phyloP scores from a whole-genome alignment of 371 early-diverging fungal genomes.

The Conidiobolus incongruus region DNA sequence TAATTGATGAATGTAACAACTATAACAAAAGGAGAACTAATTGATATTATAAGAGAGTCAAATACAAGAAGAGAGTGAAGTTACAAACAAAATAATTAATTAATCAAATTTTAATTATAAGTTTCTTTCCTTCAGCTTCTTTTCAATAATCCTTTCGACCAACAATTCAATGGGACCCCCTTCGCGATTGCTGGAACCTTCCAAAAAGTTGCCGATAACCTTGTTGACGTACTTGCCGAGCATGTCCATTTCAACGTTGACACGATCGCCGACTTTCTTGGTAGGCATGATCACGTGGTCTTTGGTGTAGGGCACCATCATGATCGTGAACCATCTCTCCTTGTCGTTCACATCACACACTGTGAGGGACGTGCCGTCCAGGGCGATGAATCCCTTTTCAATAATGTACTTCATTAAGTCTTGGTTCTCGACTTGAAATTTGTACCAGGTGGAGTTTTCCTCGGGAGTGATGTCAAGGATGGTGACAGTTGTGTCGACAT shows the following conservation, averaged over 20 bases:
- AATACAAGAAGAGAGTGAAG: no score
- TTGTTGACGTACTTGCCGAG: constrained; percentile 86
- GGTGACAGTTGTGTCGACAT: constrained; percentile 70
- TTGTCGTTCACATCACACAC: constrained; percentile 69
- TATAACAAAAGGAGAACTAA: no score
- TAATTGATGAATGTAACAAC: no score
- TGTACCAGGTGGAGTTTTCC: constrained; percentile 65
- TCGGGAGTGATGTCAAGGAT: constrained; percentile 57
- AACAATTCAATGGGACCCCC: not conserved
- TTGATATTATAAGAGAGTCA: no score
- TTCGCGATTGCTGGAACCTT: constrained; percentile 2
- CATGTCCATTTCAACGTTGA: constrained; percentile 94
- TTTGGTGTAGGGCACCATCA: constrained; percentile 90
- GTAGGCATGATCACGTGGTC: constrained; percentile 54
- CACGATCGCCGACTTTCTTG: constrained; percentile 44
- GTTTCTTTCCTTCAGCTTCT: not conserved
- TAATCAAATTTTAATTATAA: no score
- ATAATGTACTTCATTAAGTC: constrained; percentile 63
- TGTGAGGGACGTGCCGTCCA: constrained; percentile 89
- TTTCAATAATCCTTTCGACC: constrained; percentile 5
- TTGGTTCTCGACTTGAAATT: constrained; percentile 31
- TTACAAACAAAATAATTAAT: no score
- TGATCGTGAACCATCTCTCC: constrained; percentile 56
- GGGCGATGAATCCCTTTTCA: constrained; percentile 80
- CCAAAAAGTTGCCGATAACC: constrained; percentile 30